Evolutionary conservation across 2,329 filamentous ascomycete genomes (phyloP), one percentile per base, ranked within the genome.

Genomic region (Podosphaera fusca): DNA sequence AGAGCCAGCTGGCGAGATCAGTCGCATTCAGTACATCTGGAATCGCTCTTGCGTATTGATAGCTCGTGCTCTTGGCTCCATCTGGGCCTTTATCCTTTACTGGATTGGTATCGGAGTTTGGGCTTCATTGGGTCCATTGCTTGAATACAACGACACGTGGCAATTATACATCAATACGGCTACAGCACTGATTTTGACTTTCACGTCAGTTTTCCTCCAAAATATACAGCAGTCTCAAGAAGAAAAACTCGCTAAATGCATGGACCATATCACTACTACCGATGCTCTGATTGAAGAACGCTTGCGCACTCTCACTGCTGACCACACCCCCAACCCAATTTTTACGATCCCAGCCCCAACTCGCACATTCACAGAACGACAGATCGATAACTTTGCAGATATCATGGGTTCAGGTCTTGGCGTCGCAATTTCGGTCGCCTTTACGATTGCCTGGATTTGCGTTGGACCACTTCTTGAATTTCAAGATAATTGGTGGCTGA

Each of bases 401-500:
- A 62, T 73, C 33, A 68, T 74, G 34, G 72, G 71, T 0, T 71
- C 71, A 0, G 64, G 70, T 0, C 64, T 70, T 3, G 71, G 71
- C 0, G 66, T 73, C 14, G 60, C 63, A 0, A 63, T 74, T 50
- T 68, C 72, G 3, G 45, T 69, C 3, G 47, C 65, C 5, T 70
- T 72, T 21, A 61, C 69, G 30, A 59, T 65, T 12, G 63, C 64
- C 2, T 74, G 72, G 72, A 55, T 70, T 8, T 62, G 66, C 4
- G 64, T 72, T 7, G 72, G 72, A 0, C 68, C 68, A 3, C 50
- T 65, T 3, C 66, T 74, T 58, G 50, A 66, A 2, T 74, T 71
- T 60, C 66, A 69, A 58, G 63, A 66, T 58, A 73, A 71, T 62
- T 74, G 72, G 72, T 73, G 70, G 69, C 67, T 74, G 0, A 66